Conservation (phyloP, 2,329 filamentous ascomycete genomes). For the Hypomyces rosellus region DNA sequence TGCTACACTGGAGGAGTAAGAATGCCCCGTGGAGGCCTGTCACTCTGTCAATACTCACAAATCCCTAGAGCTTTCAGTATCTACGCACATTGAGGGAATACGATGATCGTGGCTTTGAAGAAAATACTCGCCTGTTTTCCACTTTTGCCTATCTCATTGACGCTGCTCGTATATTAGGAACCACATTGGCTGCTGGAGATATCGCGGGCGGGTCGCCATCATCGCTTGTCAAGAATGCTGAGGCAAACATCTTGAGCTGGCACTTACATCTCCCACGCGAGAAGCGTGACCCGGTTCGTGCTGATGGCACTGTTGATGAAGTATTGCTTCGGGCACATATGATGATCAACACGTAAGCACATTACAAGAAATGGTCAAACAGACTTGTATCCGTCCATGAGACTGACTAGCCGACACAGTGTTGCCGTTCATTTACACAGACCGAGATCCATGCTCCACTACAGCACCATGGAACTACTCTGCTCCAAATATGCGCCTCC, state of each 20-base stretch:
- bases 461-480: conserved; percentile 16
- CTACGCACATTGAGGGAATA: conserved; percentile 59
- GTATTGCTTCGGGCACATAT: conserved; percentile 80
- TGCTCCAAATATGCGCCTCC: conserved; percentile 17
- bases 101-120: conserved; percentile 60
- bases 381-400: no score
- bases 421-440: conserved; percentile 14
- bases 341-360: conserved; percentile 49
- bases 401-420: conserved; percentile 1
- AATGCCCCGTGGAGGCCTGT: conserved; percentile 25
- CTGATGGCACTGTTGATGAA: conserved; percentile 63
- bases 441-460: conserved; percentile 14
- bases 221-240: conserved; percentile 16
- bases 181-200: conserved; percentile 39
- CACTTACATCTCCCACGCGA: conserved; percentile 62
- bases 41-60: no score
- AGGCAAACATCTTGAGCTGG: conserved; percentile 58
- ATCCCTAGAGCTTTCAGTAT: no score
- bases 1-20: conserved; percentile 50
- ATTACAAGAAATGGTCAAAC: no score
- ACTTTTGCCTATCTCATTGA: conserved; percentile 75
- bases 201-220: conserved; percentile 29
- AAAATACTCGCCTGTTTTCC: conserved; percentile 60
- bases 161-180: conserved; percentile 64
- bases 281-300: conserved; percentile 59